Evolutionary conservation across 2,329 filamentous ascomycete species (phyloP).

Genomic region (Sclerotinia nivalis): DNA sequence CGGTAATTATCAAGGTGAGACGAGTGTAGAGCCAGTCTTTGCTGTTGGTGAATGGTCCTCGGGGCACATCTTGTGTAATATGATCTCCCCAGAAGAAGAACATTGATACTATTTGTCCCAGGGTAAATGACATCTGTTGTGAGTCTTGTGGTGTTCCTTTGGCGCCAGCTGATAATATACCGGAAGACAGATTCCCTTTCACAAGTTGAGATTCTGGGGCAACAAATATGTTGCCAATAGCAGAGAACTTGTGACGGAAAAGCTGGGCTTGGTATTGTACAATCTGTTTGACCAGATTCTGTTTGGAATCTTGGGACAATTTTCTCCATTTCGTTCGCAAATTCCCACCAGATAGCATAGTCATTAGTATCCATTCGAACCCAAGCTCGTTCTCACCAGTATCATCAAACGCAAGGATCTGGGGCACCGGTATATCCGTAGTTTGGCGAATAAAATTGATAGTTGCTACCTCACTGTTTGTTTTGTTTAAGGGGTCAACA

Average conservation of each 20-base stretch:
- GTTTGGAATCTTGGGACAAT: slow-evolving; percentile 42
- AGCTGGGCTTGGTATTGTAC: slow-evolving; percentile 42
- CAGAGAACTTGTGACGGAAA: slow-evolving; percentile 24
- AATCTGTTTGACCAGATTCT: slow-evolving; percentile 38
- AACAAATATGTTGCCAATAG: background rate
- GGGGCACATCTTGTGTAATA: slow-evolving; percentile 7
- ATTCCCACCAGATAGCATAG: slow-evolving; percentile 31
- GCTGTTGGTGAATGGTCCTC: slow-evolving; percentile 20
- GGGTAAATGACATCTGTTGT: background rate
- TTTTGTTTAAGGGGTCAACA: slow-evolving; percentile 44
- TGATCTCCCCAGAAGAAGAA: slow-evolving; percentile 18
- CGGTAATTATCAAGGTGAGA: background rate
- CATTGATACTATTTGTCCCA: background rate
- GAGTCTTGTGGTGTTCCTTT: background rate
- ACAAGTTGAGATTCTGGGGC: background rate
- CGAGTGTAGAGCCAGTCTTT: slow-evolving; percentile 20
- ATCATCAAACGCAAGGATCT: slow-evolving; percentile 42
- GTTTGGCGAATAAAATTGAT: slow-evolving; percentile 40
- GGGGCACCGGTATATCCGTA: slow-evolving; percentile 42
- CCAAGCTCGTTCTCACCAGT: slow-evolving; percentile 42
- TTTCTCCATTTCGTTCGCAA: slow-evolving; percentile 39
- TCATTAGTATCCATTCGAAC: slow-evolving; percentile 48
- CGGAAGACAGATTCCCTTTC: background rate
- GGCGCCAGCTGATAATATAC: background rate
- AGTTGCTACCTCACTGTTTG: slow-evolving; percentile 45